Conservation (phyloP, 305 asterid species). For the Euphrasia arctica region DNA sequence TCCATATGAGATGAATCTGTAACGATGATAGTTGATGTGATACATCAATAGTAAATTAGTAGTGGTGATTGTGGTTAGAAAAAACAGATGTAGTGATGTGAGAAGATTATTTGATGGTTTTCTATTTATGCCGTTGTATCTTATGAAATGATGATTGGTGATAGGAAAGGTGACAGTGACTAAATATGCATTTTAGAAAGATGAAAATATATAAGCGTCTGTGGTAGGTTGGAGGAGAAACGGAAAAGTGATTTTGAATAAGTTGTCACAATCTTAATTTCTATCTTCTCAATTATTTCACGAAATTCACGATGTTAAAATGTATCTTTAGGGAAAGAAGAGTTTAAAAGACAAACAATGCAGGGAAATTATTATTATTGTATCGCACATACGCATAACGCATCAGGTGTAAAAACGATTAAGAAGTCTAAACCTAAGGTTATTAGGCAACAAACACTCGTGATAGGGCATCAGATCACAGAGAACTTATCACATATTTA, state of each 20-base stretch:
- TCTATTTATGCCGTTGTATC: background rate
- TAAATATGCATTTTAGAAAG: background rate
- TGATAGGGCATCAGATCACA: background rate
- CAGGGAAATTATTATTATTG: background rate
- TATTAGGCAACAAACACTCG: constrained; percentile 14
- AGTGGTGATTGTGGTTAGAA: background rate
- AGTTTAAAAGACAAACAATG: background rate
- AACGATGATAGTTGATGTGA: background rate
- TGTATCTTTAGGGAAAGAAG: background rate
- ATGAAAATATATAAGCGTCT: no score
- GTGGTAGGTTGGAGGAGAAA: no score
- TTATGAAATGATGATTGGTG: constrained; percentile 1
- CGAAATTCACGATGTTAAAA: background rate
- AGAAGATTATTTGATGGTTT: background rate
- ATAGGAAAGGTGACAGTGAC: background rate
- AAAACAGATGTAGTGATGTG: background rate
- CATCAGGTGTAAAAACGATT: background rate
- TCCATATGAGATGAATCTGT: background rate
- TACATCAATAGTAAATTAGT: background rate
- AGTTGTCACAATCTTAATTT: background rate
- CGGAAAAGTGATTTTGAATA: background rate
- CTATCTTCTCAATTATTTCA: background rate
- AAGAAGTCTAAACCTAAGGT: background rate
- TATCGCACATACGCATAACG: background rate
- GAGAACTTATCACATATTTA: background rate